Evolutionary conservation across 352 stramenopile genomes (phyloP).

Genomic region (Phytophthora pinifolia): DNA sequence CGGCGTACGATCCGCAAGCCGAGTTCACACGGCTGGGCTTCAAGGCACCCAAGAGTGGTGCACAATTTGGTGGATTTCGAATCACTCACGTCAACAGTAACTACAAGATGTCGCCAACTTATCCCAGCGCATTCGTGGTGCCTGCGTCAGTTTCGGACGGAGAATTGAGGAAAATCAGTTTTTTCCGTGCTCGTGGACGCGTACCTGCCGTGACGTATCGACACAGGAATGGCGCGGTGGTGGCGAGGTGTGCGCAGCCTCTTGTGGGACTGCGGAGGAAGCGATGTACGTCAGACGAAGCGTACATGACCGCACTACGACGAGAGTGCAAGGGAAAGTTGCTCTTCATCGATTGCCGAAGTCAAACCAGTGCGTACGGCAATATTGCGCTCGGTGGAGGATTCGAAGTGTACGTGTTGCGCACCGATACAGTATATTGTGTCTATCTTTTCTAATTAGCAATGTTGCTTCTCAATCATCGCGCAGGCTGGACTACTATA

Average conservation of each 20-base stretch:
- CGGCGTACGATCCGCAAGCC: slow-evolving; percentile 47
- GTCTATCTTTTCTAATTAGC: slow-evolving; percentile 12
- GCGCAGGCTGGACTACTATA: slow-evolving; percentile 76
- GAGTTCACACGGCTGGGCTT: slow-evolving; percentile 71
- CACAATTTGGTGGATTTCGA: slow-evolving; percentile 56
- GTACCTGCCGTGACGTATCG: slow-evolving; percentile 93
- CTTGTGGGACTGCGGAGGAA: slow-evolving; percentile 94
- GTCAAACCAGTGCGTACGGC: slow-evolving; percentile 84
- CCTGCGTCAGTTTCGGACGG: slow-evolving; percentile 91
- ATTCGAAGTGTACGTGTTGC: slow-evolving; percentile 76
- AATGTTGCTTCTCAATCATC: too few species aligned
- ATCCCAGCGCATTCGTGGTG: slow-evolving; percentile 86
- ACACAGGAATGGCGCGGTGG: slow-evolving; percentile 88
- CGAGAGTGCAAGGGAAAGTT: slow-evolving; percentile 61
- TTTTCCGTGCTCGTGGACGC: slow-evolving; percentile 92
- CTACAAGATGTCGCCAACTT: slow-evolving; percentile 83
- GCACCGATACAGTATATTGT: neutral
- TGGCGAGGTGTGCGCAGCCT: slow-evolving; percentile 94
- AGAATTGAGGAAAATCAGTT: slow-evolving; percentile 83
- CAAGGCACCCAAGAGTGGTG: slow-evolving; percentile 34
- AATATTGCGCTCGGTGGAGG: slow-evolving; percentile 80
- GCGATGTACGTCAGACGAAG: slow-evolving; percentile 91
- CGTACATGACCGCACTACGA: slow-evolving; percentile 58
- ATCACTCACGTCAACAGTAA: slow-evolving; percentile 71
- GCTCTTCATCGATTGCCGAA: slow-evolving; percentile 82